Evolutionary conservation across 805 yeast genomes (phyloP).

Genomic region (Starmerella asiatica): DNA sequence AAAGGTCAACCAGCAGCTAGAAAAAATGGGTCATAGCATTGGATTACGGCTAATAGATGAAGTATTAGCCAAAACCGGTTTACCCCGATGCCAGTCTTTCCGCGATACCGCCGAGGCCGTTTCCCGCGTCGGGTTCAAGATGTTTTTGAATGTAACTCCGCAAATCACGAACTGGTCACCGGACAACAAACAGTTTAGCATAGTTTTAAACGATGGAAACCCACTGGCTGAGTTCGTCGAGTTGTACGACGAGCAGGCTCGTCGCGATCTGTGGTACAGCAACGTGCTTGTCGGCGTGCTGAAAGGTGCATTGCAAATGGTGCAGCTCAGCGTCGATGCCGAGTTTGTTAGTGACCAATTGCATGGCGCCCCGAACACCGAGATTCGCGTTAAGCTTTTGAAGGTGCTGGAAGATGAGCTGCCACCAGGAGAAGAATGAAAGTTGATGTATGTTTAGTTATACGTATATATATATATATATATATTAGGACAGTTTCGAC

Average conservation of each 20-base stretch:
- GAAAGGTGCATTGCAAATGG: constrained; percentile 89
- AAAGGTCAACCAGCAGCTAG: constrained; percentile 72
- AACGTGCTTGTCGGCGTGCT: constrained; percentile 81
- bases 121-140: constrained; percentile 76
- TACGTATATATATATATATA: not conserved
- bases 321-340: constrained; percentile 81
- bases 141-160: constrained; percentile 75
- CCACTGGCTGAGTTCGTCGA: constrained; percentile 94
- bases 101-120: constrained; percentile 79
- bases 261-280: constrained; percentile 77
- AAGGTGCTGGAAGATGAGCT: constrained; percentile 80
- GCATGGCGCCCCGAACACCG: constrained; percentile 73
- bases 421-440: constrained; percentile 86
- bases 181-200: constrained; percentile 61
- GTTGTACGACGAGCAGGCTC: constrained; percentile 64
- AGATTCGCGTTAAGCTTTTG: constrained; percentile 56
- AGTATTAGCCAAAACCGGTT: constrained; percentile 75
- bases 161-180: constrained; percentile 57
- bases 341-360: constrained; percentile 65
- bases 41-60: constrained; percentile 88
- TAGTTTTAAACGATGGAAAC: constrained; percentile 58
- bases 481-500: not conserved
- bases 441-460: not conserved
- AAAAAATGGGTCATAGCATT: constrained; percentile 88
- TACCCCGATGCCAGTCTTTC: constrained; percentile 65